phyloP scores from a whole-genome alignment of 2,329 filamentous ascomycete species.

The Apiospora malaysiana region DNA sequence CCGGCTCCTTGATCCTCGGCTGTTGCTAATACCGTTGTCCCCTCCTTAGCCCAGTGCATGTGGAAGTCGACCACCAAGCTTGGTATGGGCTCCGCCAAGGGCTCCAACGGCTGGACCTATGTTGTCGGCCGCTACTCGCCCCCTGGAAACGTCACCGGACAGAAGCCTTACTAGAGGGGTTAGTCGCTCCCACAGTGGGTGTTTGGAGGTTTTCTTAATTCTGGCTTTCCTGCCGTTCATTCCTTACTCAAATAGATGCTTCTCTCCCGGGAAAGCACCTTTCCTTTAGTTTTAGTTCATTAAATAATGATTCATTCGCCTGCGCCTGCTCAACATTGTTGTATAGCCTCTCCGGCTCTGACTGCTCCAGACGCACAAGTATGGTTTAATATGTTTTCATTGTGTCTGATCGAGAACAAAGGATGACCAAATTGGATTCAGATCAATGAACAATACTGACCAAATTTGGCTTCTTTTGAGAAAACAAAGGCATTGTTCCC shows the following conservation, averaged over 20 bases:
- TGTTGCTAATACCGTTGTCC: conserved; percentile 2
- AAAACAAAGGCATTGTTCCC: background rate
- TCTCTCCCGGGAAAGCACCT: background rate
- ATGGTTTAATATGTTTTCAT: background rate
- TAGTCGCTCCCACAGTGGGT: background rate
- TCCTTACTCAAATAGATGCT: background rate
- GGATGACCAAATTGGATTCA: background rate
- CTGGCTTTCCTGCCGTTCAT: background rate
- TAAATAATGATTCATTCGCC: background rate
- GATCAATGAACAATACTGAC: background rate
- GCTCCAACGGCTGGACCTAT: conserved; percentile 33
- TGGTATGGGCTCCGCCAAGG: conserved; percentile 33
- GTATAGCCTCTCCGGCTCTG: no score
- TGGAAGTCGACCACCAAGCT: conserved; percentile 37
- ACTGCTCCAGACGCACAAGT: background rate
- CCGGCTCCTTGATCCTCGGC: no score
- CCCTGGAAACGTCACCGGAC: conserved; percentile 32
- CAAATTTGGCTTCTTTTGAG: background rate
- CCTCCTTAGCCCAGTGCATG: conserved; percentile 35
- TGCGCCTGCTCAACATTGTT: background rate
- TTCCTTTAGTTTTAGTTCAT: background rate
- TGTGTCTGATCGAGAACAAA: background rate
- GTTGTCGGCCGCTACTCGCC: conserved; percentile 35
- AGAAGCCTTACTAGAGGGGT: conserved; percentile 33
- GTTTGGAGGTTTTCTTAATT: background rate